These are phyloP conservation scores for Tephrocybe sp. DNA, from an alignment of 768 basidiomycete genomes.

Conservation along the genomic window DNA sequence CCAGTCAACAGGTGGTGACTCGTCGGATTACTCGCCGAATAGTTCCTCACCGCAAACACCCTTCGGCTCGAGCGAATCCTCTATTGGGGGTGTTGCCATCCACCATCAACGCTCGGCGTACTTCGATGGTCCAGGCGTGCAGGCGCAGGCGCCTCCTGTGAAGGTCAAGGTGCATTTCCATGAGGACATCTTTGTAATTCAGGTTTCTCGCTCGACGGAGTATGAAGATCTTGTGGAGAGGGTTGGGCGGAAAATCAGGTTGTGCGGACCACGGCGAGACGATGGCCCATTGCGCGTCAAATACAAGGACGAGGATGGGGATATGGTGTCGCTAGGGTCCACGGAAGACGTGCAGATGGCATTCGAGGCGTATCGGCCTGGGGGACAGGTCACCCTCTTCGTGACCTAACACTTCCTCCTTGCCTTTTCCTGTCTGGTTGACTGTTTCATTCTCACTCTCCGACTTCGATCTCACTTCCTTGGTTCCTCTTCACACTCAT, in stretches of 20 bases:
- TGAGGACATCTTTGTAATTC: conserved; percentile 94
- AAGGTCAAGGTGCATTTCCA: conserved; percentile 95
- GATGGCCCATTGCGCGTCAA: conserved; percentile 83
- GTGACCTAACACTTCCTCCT: conserved; percentile 53
- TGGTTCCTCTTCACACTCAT: background rate
- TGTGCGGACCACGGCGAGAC: conserved; percentile 81
- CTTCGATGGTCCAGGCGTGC: conserved; percentile 32
- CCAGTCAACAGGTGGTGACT: conserved; percentile 71
- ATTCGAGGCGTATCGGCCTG: conserved; percentile 79
- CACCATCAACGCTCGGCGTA: conserved; percentile 56
- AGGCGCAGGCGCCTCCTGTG: conserved; percentile 46
- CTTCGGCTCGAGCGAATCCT: conserved; percentile 88
- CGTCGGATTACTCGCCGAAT: conserved; percentile 80
- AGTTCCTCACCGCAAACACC: conserved; percentile 87
- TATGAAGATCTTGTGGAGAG: conserved; percentile 85
- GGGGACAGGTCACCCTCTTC: conserved; percentile 80
- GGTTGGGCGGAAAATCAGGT: conserved; percentile 89
- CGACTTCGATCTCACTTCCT: background rate
- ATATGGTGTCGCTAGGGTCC: conserved; percentile 83
- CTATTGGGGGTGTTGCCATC: conserved; percentile 57
- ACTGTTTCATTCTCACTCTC: background rate
- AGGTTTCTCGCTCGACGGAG: conserved; percentile 77
- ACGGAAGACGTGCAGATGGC: conserved; percentile 96
- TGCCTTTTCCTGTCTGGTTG: conserved; percentile 16
- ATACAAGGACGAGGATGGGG: conserved; percentile 92